Evolutionary conservation across 768 basidiomycete genomes (phyloP).

Genomic region (Chlorophyllum brunneum): DNA sequence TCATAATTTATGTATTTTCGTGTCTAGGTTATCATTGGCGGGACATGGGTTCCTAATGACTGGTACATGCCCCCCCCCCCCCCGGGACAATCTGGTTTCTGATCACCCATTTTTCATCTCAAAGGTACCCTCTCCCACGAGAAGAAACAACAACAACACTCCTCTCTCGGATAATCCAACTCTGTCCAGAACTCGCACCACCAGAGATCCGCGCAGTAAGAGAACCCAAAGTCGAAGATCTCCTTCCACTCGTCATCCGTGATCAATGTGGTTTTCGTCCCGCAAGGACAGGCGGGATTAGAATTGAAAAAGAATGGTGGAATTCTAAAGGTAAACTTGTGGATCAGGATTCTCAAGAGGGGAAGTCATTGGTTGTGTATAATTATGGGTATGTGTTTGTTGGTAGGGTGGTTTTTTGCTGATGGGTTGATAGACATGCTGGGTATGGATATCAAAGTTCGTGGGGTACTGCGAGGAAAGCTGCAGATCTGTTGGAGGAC

Average conservation of each 20-base stretch:
- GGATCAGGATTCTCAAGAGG: slow-evolving; percentile 16
- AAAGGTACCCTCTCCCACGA: slow-evolving; percentile 61
- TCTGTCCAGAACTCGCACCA: slow-evolving; percentile 56
- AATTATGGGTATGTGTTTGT: slow-evolving; percentile 30
- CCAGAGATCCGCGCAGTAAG: slow-evolving; percentile 45
- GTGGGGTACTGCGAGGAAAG: slow-evolving; percentile 18
- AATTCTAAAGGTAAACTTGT: not conserved
- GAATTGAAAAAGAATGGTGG: slow-evolving; percentile 47
- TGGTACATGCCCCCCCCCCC: slow-evolving; percentile 36
- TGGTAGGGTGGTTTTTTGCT: not conserved
- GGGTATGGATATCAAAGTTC: slow-evolving; percentile 20
- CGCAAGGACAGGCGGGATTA: slow-evolving; percentile 54
- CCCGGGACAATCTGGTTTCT: not conserved
- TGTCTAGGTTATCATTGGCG: slow-evolving; percentile 52
- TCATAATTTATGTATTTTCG: not conserved
- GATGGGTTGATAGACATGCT: slow-evolving; percentile 14
- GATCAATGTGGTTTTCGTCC: slow-evolving; percentile 54
- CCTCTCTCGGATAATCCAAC: slow-evolving; percentile 42
- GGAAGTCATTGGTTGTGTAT: slow-evolving; percentile 22
- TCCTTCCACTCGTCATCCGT: slow-evolving; percentile 44
- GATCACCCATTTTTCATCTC: not conserved
- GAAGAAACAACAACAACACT: slow-evolving; percentile 60
- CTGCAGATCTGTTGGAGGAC: slow-evolving; percentile 17
- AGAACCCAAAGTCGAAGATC: slow-evolving; percentile 45
- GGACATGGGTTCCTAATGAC: slow-evolving; percentile 53